Base-by-base conservation (phyloP, 768 basidiomycete genomes). In the Naganishia antarctica region DNA sequence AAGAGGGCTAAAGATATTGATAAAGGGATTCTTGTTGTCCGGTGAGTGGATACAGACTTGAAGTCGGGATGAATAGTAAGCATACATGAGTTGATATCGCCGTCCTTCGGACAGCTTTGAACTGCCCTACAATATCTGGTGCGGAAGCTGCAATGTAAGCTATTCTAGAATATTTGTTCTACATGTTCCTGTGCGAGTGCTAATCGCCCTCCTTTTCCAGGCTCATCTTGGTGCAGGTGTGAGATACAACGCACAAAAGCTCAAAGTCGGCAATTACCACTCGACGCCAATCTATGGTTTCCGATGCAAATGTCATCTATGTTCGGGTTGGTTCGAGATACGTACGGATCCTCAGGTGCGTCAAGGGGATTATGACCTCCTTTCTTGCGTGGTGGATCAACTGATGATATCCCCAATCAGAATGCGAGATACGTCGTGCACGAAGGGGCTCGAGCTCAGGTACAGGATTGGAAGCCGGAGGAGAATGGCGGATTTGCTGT, bases 231-330 rank as follows among this genome's bases (percentile, higher is more conserved):
- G 96, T 12, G 96, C 96, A 85, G 96, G 96, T 25, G 96, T 99
- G 1, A 89, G 96, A n/a, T 99, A 97, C 81, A 99, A 99, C 70
- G 96, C 96, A 0, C 93, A 98, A 78, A 99, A 99, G 84, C 88
- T 88, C 81, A 97, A 94, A 78, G 84, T 97, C 34, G 96, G 96
- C 15, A 85, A 84, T 64, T 99, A 99, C 78, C 91, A 88, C 74
- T 90, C 90, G 6, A 97, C 93, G 0, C 89, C 92, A 11, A 97
- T 99, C 61, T 98, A 81, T 74, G 89, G 87, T 6, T 99, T 99
- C 77, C 84, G 92, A 48, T 98, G 96, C 79, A 99, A 99, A 83
- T 99, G 94, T 73, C 93, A 97, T 76, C 79, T 97, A 0, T 98
- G 96, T 73, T 85, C 86, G 68, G 87, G 86, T n/a, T 94, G 92